Conservation (phyloP, 441 rosid species). For the Hura crepitans region DNA sequence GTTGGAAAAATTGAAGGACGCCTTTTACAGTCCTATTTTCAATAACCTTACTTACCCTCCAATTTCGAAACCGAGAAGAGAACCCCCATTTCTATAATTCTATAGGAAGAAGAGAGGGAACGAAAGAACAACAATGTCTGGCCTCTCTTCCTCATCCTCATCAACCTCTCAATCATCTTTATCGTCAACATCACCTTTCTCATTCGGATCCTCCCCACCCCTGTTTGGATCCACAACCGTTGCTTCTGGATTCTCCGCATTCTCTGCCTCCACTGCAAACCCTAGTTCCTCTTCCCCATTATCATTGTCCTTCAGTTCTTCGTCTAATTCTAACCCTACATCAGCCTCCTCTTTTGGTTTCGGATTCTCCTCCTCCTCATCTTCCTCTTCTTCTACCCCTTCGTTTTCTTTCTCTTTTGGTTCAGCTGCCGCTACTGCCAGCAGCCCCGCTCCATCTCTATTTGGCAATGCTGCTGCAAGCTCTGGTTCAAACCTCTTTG, state of each 20-base stretch:
- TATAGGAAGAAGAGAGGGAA: not conserved
- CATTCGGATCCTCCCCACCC: slow-evolving; percentile 16
- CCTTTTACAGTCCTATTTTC: no score
- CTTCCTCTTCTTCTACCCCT: slow-evolving; percentile 30
- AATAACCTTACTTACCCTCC: no score
- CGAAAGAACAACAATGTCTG: slow-evolving; percentile 31
- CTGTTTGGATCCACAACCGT: slow-evolving; percentile 31
- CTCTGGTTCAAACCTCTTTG: slow-evolving; percentile 32
- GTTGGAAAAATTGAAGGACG: no score
- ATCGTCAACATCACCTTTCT: slow-evolving; percentile 25
- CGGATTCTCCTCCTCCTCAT: slow-evolving; percentile 30
- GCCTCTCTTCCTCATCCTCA: slow-evolving; percentile 26
- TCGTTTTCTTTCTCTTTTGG: slow-evolving; percentile 27
- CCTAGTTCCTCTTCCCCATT: slow-evolving; percentile 26
- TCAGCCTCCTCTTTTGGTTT: slow-evolving; percentile 20
- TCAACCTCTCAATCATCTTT: slow-evolving; percentile 22
- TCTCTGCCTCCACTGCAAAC: slow-evolving; percentile 27
- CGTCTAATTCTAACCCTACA: slow-evolving; percentile 15
- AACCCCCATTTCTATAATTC: not conserved
- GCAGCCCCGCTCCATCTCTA: slow-evolving; percentile 28
- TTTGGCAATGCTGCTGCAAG: slow-evolving; percentile 32
- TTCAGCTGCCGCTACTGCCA: slow-evolving; percentile 23
- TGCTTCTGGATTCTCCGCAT: slow-evolving; percentile 31
- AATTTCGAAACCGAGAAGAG: not conserved
- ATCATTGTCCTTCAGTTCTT: slow-evolving; percentile 11